Evolutionary conservation across 1,139 yeast species (phyloP), one percentile per base, ranked within the genome.

Genomic region (Candida pseudoviswanathii): DNA sequence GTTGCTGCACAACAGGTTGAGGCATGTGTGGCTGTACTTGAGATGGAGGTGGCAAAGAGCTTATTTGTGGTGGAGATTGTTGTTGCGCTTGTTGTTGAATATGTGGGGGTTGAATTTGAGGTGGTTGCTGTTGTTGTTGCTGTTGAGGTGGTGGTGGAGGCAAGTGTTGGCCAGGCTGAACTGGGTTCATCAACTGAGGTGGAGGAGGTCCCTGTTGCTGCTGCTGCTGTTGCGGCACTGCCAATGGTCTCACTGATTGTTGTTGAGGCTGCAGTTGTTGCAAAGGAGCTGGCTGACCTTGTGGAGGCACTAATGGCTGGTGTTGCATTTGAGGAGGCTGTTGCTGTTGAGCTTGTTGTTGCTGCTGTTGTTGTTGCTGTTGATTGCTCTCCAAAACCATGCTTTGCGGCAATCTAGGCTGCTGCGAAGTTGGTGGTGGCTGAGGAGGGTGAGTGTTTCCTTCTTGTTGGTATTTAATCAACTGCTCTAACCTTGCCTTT

Each of bases 401-500:
- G 9, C 81, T 81, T 58, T 77, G 82, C 27, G 84, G 84, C 51
- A 79, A 73, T 53, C 81, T 68, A 44, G 83, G 82, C 59, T 81
- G 85, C 64, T 83, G 82, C 50, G 79, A 73, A 54, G 83, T 75
- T 67, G 84, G 85, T 26, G 88, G 89, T 4, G 88, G 88, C 49
- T 84, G 86, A 37, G 87, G 85, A 41, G 82, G 79, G 54, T 78
- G 81, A 38, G 81, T 77, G 52, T 86, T 87, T 44, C 90, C 89
- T 55, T 85, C 90, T 59, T 84, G 86, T 68, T 86, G 90, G 63
- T 82, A 83, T 60, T 84, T 84, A 47, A 85, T 82, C 64, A 94
- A 77, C 60, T 91, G 96, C 59, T 91, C 96, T 60, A 94, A 79
- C 59, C 99, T 82, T 45, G 94, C 92, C 70, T 90, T 91, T 61